phyloP scores from a whole-genome alignment of 2,329 filamentous ascomycete species.

The Ceratocystis lukuohia region DNA sequence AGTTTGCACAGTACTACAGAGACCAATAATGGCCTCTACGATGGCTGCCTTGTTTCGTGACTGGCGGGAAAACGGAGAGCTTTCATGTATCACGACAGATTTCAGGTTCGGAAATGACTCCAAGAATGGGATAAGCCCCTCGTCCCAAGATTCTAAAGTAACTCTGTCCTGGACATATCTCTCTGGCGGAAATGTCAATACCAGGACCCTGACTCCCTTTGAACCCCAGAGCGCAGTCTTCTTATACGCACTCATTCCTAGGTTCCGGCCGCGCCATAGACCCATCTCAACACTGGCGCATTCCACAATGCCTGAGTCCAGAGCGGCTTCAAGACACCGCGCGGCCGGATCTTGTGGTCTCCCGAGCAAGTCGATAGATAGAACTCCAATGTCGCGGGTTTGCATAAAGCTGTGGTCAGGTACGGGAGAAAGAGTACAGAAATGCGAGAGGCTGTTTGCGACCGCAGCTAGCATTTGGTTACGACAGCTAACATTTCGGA shows the following conservation, averaged over 20 bases:
- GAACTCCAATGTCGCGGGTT: background rate
- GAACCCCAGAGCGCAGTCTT: slow-evolving; percentile 9
- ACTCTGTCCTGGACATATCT: too few species aligned
- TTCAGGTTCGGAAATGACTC: slow-evolving; percentile 21
- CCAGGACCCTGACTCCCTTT: background rate
- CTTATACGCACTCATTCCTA: background rate
- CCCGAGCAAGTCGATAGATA: background rate
- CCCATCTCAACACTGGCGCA: background rate
- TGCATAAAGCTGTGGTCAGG: background rate
- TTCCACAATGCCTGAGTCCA: background rate
- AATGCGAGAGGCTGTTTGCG: background rate
- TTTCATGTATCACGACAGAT: slow-evolving; percentile 20
- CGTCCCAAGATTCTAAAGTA: background rate
- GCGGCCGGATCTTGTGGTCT: background rate
- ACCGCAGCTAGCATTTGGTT: too few species aligned
- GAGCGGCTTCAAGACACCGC: background rate
- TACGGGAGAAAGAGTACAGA: background rate
- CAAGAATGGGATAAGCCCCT: slow-evolving; percentile 20
- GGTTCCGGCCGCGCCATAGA: background rate
- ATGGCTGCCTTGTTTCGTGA: background rate
- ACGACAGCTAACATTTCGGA: background rate
- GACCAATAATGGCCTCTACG: background rate
- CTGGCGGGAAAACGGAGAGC: slow-evolving; percentile 2
- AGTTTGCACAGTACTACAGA: background rate
- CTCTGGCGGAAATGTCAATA: background rate